A percentile compares a stretch with the other conserved stretches of the same genome.
Conservation (phyloP, 176 grass and related monocot species). For the Bolboschoenus planiculmis region DNA sequence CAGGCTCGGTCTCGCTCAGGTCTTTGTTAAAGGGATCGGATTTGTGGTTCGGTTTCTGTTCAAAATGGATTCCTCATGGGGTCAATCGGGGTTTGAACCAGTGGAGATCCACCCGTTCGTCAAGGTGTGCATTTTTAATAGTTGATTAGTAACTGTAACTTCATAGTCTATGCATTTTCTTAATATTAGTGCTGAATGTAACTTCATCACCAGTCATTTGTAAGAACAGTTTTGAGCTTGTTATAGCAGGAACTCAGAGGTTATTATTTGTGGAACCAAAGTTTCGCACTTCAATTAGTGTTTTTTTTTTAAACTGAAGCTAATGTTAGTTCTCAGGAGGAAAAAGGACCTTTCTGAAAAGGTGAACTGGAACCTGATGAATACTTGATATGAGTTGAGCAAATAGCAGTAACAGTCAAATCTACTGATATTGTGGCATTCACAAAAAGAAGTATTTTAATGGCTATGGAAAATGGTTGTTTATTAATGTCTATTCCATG, state of each 20-base stretch:
- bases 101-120: conserved; percentile 18
- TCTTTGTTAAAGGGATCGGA: conserved; percentile 11
- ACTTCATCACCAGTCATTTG: background rate
- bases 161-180: background rate
- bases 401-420: background rate
- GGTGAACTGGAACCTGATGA: background rate
- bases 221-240: background rate
- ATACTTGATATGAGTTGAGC: background rate
- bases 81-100: conserved; percentile 6
- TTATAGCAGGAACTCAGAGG: background rate
- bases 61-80: background rate
- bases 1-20: background rate
- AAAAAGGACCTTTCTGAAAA: background rate
- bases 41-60: conserved; percentile 20
- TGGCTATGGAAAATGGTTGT: background rate
- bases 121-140: background rate
- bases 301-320: background rate
- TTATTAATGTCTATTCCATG: background rate
- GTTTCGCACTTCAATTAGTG: background rate
- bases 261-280: background rate
- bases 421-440: background rate
- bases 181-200: background rate
- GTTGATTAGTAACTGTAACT: background rate
- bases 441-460: background rate
- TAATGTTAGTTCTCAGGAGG: background rate